Conservation (phyloP, 768 basidiomycete species). For the Coprinopsis marcescibilis region DNA sequence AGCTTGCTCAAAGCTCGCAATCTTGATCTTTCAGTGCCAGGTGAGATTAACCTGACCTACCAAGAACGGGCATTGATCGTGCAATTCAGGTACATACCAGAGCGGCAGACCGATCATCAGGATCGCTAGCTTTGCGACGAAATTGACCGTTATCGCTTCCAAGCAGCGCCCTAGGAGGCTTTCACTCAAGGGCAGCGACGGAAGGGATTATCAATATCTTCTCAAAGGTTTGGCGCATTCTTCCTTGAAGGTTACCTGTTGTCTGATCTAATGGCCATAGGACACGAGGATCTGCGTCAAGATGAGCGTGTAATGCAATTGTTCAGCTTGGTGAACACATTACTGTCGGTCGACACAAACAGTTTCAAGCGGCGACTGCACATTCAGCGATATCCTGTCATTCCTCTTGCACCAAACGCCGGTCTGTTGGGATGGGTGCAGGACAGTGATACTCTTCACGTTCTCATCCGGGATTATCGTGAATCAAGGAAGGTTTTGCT, state of each 20-base stretch:
- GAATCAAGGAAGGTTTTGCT: constrained; percentile 94
- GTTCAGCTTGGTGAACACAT: constrained; percentile 93
- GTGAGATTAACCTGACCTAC: constrained; percentile 31
- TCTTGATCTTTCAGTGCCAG: constrained; percentile 94
- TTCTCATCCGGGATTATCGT: constrained; percentile 92
- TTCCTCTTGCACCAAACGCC: constrained; percentile 91
- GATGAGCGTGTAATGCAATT: constrained; percentile 99
- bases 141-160: constrained; percentile 89
- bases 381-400: constrained; percentile 89
- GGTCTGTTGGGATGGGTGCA: constrained; percentile 95
- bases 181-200: constrained; percentile 84
- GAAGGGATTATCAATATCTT: constrained; percentile 84
- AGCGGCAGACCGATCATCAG: constrained; percentile 77
- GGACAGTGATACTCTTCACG: constrained; percentile 93
- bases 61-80: background rate
- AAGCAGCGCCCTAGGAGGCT: constrained; percentile 94
- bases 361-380: constrained; percentile 95
- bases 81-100: constrained; percentile 75
- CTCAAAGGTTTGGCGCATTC: constrained; percentile 64
- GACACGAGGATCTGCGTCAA: constrained; percentile 97
- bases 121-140: constrained; percentile 82
- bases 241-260: background rate
- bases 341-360: constrained; percentile 87
- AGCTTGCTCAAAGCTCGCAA: constrained; percentile 82
- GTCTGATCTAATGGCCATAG: constrained; percentile 29